These are phyloP conservation scores for Kuraishia ogatae DNA, from an alignment of 805 yeast genomes.

Conservation along the genomic window DNA sequence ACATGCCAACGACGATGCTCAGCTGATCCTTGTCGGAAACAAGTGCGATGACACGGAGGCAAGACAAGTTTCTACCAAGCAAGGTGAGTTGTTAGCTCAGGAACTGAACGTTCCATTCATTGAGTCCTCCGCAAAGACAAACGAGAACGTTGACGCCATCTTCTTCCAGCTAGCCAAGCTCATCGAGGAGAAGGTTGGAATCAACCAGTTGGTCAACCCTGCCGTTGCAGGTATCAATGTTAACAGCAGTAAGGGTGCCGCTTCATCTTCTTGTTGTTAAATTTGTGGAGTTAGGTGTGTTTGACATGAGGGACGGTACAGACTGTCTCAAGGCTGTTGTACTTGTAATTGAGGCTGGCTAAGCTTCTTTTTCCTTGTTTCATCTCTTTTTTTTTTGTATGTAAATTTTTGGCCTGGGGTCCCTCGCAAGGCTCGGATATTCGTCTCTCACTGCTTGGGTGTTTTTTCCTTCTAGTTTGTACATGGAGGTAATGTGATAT, in stretches of 20 bases:
- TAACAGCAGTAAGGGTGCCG: constrained; percentile 10
- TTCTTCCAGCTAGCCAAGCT: constrained; percentile 83
- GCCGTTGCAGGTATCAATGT: constrained; percentile 17
- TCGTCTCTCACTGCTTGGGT: background rate
- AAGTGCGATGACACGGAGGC: constrained; percentile 86
- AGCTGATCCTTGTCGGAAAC: constrained; percentile 89
- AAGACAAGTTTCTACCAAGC: constrained; percentile 82
- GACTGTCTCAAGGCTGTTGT: background rate
- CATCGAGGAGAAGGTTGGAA: constrained; percentile 70
- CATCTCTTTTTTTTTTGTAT: background rate
- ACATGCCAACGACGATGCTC: constrained; percentile 95
- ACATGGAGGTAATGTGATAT: background rate
- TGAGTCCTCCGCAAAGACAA: constrained; percentile 95
- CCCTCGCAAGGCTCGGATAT: background rate
- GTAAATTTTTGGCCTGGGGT: background rate
- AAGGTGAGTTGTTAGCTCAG: constrained; percentile 82
- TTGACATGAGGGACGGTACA: background rate
- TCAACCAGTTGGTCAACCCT: constrained; percentile 10
- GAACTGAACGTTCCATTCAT: constrained; percentile 85
- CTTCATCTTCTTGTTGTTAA: constrained; percentile 20
- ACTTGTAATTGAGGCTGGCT: background rate
- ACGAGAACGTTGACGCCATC: constrained; percentile 84
- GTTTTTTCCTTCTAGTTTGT: background rate
- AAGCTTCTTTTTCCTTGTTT: background rate
- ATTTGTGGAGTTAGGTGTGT: background rate